Conservation (phyloP, 148 eudicot genomes). For the Chenopodium berlandieri region DNA sequence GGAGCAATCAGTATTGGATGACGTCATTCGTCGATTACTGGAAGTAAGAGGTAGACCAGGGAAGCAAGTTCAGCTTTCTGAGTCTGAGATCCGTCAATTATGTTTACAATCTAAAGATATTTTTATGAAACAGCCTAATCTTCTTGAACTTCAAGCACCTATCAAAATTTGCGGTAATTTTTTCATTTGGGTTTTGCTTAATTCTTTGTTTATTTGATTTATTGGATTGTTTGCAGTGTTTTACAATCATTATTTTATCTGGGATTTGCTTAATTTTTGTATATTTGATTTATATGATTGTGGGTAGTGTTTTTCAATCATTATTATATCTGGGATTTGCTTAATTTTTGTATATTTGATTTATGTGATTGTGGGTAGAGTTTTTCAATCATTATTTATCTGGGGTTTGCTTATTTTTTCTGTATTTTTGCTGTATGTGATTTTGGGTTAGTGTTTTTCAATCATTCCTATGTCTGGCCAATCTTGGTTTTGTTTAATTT, state of each 20-base stretch:
- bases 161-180: constrained; percentile 79
- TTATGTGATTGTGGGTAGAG: not conserved
- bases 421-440: no score
- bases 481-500: no score
- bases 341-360: not conserved
- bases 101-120: constrained; percentile 64
- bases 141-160: constrained; percentile 84
- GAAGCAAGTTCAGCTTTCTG: constrained; percentile 81
- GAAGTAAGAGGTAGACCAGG: constrained; percentile 61
- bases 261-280: constrained; percentile 10
- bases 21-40: constrained; percentile 58
- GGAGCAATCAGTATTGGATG: constrained; percentile 58
- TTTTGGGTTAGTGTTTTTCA: not conserved
- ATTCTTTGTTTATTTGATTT: not conserved
- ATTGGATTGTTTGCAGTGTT: not conserved
- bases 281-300: not conserved
- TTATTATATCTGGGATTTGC: not conserved
- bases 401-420: not conserved
- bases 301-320: not conserved
- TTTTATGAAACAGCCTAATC: constrained; percentile 76
- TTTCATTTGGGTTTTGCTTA: constrained; percentile 14
- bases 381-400: not conserved
- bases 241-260: not conserved
- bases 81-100: constrained; percentile 85
- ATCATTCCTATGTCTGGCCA: no score